phyloP scores from a whole-genome alignment of 495 filamentous ascomycete species.

The Aspergillus kassunensis region DNA sequence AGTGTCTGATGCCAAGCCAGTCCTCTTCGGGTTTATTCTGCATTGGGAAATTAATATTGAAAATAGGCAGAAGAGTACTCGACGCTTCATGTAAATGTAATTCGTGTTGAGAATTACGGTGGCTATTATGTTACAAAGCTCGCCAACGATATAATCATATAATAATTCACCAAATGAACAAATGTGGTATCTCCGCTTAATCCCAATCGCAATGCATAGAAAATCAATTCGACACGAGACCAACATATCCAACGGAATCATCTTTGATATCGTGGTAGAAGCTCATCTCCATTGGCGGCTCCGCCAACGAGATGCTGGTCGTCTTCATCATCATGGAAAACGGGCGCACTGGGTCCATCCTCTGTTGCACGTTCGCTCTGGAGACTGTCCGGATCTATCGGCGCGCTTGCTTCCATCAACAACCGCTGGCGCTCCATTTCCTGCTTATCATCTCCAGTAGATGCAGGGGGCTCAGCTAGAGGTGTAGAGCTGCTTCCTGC shows the following conservation, averaged over 20 bases:
- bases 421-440: slow-evolving; percentile 76
- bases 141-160: slow-evolving; percentile 6
- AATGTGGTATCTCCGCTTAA: slow-evolving; percentile 25
- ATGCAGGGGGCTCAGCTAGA: slow-evolving; percentile 15
- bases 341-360: slow-evolving; percentile 59
- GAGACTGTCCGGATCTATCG: slow-evolving; percentile 39
- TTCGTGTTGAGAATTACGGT: background rate
- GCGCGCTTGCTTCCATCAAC: slow-evolving; percentile 68
- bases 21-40: background rate
- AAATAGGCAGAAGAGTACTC: background rate
- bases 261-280: slow-evolving; percentile 46
- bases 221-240: slow-evolving; percentile 6
- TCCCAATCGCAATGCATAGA: slow-evolving; percentile 22
- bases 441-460: slow-evolving; percentile 68
- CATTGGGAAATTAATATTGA: background rate
- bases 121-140: background rate
- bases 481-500: slow-evolving; percentile 15
- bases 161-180: slow-evolving; percentile 11
- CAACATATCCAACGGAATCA: slow-evolving; percentile 16
- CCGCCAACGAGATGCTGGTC: slow-evolving; percentile 45
- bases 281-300: slow-evolving; percentile 41
- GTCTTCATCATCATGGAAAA: slow-evolving; percentile 61
- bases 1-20: slow-evolving; percentile 6
- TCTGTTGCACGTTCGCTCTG: slow-evolving; percentile 40
- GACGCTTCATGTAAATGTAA: background rate